Percentiles rank a stretch among this genome's conserved stretches.
These are phyloP conservation scores for Boletus sp. DNA, from an alignment of 768 basidiomycete species.

Conservation along the genomic window DNA sequence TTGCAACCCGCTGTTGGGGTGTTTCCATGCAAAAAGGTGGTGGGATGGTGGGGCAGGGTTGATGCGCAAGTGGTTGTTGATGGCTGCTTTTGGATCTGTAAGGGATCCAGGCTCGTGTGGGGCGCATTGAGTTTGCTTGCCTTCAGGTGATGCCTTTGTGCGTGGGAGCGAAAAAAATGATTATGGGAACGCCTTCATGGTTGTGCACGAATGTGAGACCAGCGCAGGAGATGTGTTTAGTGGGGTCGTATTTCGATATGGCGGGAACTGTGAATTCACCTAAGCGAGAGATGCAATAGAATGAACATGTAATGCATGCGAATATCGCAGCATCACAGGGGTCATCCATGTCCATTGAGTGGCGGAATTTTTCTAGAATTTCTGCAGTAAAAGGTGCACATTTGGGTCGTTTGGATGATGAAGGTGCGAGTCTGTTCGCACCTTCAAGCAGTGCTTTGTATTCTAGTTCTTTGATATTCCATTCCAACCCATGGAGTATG, in stretches of 20 bases:
- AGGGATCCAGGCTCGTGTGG: neutral
- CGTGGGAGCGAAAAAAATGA: no score
- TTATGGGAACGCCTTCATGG: neutral
- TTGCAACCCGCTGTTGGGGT: neutral
- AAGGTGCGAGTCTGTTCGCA: neutral
- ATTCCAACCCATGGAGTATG: neutral
- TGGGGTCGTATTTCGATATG: no score
- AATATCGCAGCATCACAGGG: no score
- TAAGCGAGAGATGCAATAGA: no score
- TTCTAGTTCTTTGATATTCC: neutral
- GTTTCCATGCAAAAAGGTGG: neutral
- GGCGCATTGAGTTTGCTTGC: neutral
- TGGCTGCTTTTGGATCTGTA: no score
- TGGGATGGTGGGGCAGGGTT: neutral
- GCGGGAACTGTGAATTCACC: no score
- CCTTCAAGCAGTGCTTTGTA: neutral
- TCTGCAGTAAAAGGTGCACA: neutral
- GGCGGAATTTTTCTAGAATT: neutral
- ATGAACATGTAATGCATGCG: no score
- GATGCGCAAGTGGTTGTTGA: neutral
- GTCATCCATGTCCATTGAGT: neutral
- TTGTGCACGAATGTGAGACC: neutral
- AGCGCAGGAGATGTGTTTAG: neutral
- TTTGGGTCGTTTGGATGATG: neutral
- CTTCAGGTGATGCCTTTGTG: neutral